These are phyloP conservation scores for Cladorrhinum sp. DNA, from an alignment of 2,329 filamentous ascomycete species.

Conservation along the genomic window DNA sequence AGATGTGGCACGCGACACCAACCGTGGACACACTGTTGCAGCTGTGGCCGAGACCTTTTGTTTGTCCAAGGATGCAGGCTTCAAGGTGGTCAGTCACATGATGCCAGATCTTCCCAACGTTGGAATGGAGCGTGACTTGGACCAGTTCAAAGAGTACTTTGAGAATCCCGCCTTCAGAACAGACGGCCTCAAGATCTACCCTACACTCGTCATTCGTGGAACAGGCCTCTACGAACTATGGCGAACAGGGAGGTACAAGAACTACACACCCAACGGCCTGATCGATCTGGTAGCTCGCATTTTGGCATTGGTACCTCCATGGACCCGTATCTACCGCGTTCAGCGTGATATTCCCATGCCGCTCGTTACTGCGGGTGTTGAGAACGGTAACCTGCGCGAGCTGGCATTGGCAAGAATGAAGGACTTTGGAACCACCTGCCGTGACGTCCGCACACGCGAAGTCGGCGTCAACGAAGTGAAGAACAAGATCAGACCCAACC, in stretches of 20 bases:
- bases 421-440: conserved; percentile 95
- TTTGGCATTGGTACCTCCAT: conserved; percentile 87
- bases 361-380: conserved; percentile 94
- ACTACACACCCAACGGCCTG: conserved; percentile 95
- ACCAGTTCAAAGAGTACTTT: conserved; percentile 97
- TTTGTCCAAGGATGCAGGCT: conserved; percentile 94
- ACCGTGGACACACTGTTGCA: conserved; percentile 92
- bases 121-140: conserved; percentile 94
- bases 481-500: conserved; percentile 94
- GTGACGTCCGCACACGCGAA: conserved; percentile 92
- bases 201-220: conserved; percentile 92
- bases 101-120: conserved; percentile 99
- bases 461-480: conserved; percentile 99
- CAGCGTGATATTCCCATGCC: conserved; percentile 99
- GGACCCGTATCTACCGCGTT: conserved; percentile 97
- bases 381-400: conserved; percentile 95
- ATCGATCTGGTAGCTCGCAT: conserved; percentile 97
- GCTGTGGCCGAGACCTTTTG: conserved; percentile 96
- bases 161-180: conserved; percentile 95
- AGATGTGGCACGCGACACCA: conserved; percentile 96
- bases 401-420: conserved; percentile 96
- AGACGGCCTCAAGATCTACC: conserved; percentile 96
- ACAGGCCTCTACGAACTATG: conserved; percentile 96
- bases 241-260: conserved; percentile 95
- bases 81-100: conserved; percentile 99